These are phyloP conservation scores for Metarhizium brunneum DNA, from an alignment of 2,329 filamentous ascomycete genomes.

Conservation along the genomic window DNA sequence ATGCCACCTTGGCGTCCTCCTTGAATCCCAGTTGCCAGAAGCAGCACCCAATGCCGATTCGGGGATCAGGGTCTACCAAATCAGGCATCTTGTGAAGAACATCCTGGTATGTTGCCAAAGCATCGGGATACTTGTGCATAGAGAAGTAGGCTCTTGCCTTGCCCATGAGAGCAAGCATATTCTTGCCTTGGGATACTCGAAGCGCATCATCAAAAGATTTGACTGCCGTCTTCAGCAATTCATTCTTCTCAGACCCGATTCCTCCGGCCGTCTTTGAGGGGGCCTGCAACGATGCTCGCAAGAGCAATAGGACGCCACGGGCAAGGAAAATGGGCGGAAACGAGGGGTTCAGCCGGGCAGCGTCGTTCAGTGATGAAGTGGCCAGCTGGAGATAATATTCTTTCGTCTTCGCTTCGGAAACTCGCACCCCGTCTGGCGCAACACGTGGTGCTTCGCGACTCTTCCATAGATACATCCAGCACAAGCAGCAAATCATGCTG, in stretches of 20 bases:
- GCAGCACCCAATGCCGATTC: slow-evolving; percentile 93
- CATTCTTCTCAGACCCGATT: slow-evolving; percentile 63
- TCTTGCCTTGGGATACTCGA: slow-evolving; percentile 72
- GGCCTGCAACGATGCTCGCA: slow-evolving; percentile 76
- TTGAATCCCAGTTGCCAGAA: slow-evolving; percentile 96
- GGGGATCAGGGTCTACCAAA: slow-evolving; percentile 84
- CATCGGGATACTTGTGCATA: slow-evolving; percentile 75
- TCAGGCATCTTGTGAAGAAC: slow-evolving; percentile 79
- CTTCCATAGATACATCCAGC: slow-evolving; percentile 88
- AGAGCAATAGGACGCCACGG: slow-evolving; percentile 77
- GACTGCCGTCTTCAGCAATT: slow-evolving; percentile 73
- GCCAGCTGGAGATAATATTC: slow-evolving; percentile 86
- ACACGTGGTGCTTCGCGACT: slow-evolving; percentile 67
- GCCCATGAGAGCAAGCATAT: slow-evolving; percentile 86
- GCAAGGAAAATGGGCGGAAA: slow-evolving; percentile 88
- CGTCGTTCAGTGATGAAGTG: slow-evolving; percentile 89
- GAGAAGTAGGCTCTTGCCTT: slow-evolving; percentile 82
- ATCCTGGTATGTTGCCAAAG: slow-evolving; percentile 77
- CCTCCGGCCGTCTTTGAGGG: slow-evolving; percentile 60
- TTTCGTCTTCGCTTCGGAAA: slow-evolving; percentile 76
- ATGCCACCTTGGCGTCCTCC: slow-evolving; percentile 81
- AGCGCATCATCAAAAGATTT: slow-evolving; percentile 95
- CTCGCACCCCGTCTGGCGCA: slow-evolving; percentile 50
- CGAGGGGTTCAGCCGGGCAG: slow-evolving; percentile 84
- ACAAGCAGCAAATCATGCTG: slow-evolving; percentile 73